Percentiles rank a stretch among this genome's conserved stretches.
phyloP scores from a whole-genome alignment of 352 stramenopile genomes.

The Globisporangium splendens region DNA sequence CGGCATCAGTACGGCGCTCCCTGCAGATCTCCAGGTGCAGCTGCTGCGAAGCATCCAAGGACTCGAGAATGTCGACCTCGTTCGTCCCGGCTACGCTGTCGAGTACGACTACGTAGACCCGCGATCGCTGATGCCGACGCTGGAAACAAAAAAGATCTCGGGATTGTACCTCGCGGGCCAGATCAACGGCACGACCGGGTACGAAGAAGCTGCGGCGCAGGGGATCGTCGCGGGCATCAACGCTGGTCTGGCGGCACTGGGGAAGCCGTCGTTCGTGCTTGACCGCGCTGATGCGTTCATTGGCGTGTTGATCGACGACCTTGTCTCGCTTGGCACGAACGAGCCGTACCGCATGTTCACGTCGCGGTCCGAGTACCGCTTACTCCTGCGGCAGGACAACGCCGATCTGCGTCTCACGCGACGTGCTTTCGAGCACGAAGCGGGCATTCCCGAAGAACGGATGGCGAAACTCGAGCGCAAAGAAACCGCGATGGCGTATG shows the following conservation, averaged over 20 bases:
- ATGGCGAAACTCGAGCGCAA: constrained; percentile 84
- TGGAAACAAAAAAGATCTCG: constrained; percentile 93
- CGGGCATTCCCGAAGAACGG: constrained; percentile 61
- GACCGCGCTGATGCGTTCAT: constrained; percentile 95
- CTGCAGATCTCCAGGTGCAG: constrained; percentile 93
- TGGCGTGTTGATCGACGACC: constrained; percentile 98
- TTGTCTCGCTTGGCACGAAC: constrained; percentile 94
- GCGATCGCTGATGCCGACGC: constrained; percentile 88
- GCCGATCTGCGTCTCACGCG: constrained; percentile 95
- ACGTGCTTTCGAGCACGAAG: constrained; percentile 84
- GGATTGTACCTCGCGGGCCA: constrained; percentile 96
- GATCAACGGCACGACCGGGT: constrained; percentile 99
- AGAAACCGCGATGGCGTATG: constrained; percentile 69
- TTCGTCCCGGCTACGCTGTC: constrained; percentile 98
- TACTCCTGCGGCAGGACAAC: constrained; percentile 93
- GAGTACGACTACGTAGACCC: constrained; percentile 99
- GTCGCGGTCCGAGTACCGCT: constrained; percentile 90
- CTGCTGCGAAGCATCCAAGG: constrained; percentile 95
- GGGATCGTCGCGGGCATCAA: constrained; percentile 97
- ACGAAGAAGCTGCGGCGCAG: constrained; percentile 98
- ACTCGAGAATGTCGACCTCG: constrained; percentile 93
- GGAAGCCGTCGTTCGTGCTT: constrained; percentile 85
- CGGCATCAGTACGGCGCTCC: constrained; percentile 91
- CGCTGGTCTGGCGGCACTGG: constrained; percentile 79
- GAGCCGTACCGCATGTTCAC: constrained; percentile 99